phyloP scores from a whole-genome alignment of 495 filamentous ascomycete genomes.

The Talaromyces wortmannii region DNA sequence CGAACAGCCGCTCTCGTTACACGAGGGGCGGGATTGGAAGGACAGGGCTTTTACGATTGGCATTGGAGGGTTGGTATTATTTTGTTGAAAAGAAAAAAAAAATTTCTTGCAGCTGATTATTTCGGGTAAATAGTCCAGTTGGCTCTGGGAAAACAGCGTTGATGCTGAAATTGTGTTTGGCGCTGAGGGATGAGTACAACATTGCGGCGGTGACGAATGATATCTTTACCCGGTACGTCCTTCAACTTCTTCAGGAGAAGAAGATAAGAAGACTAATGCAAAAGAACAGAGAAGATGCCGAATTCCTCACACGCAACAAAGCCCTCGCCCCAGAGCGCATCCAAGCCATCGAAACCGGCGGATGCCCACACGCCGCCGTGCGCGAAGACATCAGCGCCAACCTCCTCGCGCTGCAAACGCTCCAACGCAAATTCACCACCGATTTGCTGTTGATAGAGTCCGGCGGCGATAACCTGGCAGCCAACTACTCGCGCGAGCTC shows the following conservation, averaged over 20 bases:
- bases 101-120: constrained; percentile 5
- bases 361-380: constrained; percentile 95
- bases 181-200: constrained; percentile 68
- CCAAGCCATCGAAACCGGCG: constrained; percentile 93
- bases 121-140: constrained; percentile 59
- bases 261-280: neutral
- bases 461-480: constrained; percentile 93
- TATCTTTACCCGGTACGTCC: constrained; percentile 77
- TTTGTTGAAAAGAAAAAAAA: neutral
- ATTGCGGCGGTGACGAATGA: constrained; percentile 97
- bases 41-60: constrained; percentile 92
- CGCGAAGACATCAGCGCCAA: constrained; percentile 95
- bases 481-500: constrained; percentile 89
- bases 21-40: constrained; percentile 80
- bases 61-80: constrained; percentile 77
- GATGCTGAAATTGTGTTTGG: constrained; percentile 82
- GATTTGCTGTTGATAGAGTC: constrained; percentile 86
- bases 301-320: constrained; percentile 83
- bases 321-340: constrained; percentile 80
- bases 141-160: constrained; percentile 96
- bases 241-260: neutral
- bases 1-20: constrained; percentile 75
- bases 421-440: constrained; percentile 67
- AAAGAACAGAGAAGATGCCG: constrained; percentile 76
- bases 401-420: constrained; percentile 81